Evolutionary conservation across 306 rosid species (phyloP).

Genomic region (Cicer judaicum): DNA sequence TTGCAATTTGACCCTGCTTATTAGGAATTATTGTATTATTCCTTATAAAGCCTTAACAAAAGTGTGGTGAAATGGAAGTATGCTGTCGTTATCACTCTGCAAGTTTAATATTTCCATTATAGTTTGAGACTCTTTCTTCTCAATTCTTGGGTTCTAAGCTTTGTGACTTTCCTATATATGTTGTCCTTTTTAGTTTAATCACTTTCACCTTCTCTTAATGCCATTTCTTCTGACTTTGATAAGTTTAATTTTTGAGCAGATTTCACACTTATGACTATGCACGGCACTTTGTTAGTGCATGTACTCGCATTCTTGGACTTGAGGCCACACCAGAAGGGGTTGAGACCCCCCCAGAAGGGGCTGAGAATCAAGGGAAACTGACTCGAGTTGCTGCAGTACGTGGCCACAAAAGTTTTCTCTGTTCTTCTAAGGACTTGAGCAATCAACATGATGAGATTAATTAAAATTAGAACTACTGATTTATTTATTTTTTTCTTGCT

Average conservation of each 20-base stretch:
- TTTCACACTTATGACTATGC: slow-evolving; percentile 98
- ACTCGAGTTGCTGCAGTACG: slow-evolving; percentile 97
- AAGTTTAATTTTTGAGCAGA: slow-evolving; percentile 48
- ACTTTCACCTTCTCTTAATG: slow-evolving; percentile 1
- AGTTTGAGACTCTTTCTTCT: slow-evolving; percentile 3
- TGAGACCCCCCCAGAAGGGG: slow-evolving; percentile 93
- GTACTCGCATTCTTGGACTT: slow-evolving; percentile 95
- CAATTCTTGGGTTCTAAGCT: not conserved
- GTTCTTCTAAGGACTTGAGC: slow-evolving; percentile 16
- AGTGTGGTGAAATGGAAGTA: not conserved
- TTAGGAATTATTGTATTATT: slow-evolving; percentile 1
- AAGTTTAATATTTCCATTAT: not conserved
- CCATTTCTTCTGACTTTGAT: slow-evolving; percentile 40
- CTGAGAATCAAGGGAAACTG: slow-evolving; percentile 92
- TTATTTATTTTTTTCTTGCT: slow-evolving; percentile 43
- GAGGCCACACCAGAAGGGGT: slow-evolving; percentile 99
- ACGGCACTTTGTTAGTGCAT: slow-evolving; percentile 95
- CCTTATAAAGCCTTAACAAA: not conserved
- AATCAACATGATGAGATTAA: slow-evolving; percentile 41
- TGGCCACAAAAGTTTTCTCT: not conserved
- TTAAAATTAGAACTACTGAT: slow-evolving; percentile 44
- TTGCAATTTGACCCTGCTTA: slow-evolving; percentile 38
- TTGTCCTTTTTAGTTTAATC: not conserved
- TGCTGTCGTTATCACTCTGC: not conserved
- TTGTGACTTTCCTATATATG: slow-evolving; percentile 17